Conservation (phyloP, 228 moss, liverwort and hornwort genomes). For the Sphagnum magellanicum region DNA sequence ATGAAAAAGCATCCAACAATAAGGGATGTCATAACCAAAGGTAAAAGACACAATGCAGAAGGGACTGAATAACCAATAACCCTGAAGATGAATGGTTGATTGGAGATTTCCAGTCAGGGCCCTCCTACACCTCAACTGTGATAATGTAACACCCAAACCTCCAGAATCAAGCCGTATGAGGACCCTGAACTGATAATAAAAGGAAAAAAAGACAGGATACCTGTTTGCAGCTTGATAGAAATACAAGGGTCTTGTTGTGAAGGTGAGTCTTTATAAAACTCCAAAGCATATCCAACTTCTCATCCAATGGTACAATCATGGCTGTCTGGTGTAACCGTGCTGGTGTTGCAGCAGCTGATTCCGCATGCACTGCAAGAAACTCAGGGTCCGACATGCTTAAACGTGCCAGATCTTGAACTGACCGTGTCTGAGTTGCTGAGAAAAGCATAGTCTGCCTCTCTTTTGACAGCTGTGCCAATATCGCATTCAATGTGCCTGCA, state of each 20-base stretch:
- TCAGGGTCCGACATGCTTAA: slow-evolving; percentile 85
- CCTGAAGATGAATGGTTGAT: too few relatives aligned
- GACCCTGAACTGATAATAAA: too few relatives aligned
- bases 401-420: slow-evolving; percentile 91
- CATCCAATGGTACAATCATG: slow-evolving; percentile 87
- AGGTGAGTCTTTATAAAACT: slow-evolving; percentile 95
- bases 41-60: too few relatives aligned
- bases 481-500: slow-evolving; percentile 77
- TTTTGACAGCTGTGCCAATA: slow-evolving; percentile 76
- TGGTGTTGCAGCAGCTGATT: slow-evolving; percentile 67
- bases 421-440: slow-evolving; percentile 94
- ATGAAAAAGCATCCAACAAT: neutral
- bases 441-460: slow-evolving; percentile 87
- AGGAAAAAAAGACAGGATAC: slow-evolving; percentile 11
- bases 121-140: too few relatives aligned
- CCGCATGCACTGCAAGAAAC: slow-evolving; percentile 65
- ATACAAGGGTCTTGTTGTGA: slow-evolving; percentile 78
- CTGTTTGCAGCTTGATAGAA: slow-evolving; percentile 96
- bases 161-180: too few relatives aligned
- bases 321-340: slow-evolving; percentile 79
- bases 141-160: too few relatives aligned
- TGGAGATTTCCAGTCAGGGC: too few relatives aligned
- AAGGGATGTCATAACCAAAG: neutral
- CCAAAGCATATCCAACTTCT: slow-evolving; percentile 93
- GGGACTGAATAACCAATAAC: too few relatives aligned